These are phyloP conservation scores for Alternaria brassicicola DNA, from an alignment of 2,329 filamentous ascomycete species.

Conservation along the genomic window DNA sequence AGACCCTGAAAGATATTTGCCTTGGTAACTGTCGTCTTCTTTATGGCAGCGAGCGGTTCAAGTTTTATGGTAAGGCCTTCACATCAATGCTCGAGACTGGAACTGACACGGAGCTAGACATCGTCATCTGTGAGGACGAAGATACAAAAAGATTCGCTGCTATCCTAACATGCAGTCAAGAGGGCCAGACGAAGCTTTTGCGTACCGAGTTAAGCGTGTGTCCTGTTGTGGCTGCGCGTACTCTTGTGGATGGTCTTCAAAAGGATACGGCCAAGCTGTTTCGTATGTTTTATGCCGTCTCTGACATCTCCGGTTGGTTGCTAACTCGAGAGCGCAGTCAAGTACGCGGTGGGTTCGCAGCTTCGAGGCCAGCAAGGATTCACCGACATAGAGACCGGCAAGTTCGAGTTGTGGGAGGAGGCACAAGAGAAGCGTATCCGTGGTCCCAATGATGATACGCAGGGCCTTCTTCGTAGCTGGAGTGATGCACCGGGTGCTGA, in stretches of 20 bases:
- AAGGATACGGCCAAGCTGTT: slow-evolving; percentile 31
- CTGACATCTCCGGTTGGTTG: neutral
- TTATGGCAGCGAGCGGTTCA: slow-evolving; percentile 34
- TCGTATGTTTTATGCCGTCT: slow-evolving; percentile 14
- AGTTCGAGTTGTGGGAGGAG: slow-evolving; percentile 12
- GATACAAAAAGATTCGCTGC: slow-evolving; percentile 72
- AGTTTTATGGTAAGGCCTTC: slow-evolving; percentile 27
- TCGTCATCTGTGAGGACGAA: slow-evolving; percentile 20
- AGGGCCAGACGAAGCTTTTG: slow-evolving; percentile 75
- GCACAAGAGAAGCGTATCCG: neutral
- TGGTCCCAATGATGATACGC: slow-evolving; percentile 21
- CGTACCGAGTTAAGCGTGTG: slow-evolving; percentile 73
- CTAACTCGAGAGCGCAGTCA: slow-evolving; percentile 16
- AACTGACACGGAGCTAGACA: slow-evolving; percentile 22
- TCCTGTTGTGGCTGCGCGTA: slow-evolving; percentile 64
- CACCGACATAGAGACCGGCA: slow-evolving; percentile 4
- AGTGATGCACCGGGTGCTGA: neutral
- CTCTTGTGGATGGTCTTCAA: slow-evolving; percentile 26
- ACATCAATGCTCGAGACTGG: no score
- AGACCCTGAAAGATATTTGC: slow-evolving; percentile 16
- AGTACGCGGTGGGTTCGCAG: slow-evolving; percentile 26
- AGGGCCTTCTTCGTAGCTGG: slow-evolving; percentile 2
- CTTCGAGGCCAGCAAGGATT: slow-evolving; percentile 25
- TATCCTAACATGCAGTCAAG: slow-evolving; percentile 90
- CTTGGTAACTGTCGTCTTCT: slow-evolving; percentile 36